Evolutionary conservation across 169 alveolate species (phyloP).

Genomic region (Amoebophrya sp.): DNA sequence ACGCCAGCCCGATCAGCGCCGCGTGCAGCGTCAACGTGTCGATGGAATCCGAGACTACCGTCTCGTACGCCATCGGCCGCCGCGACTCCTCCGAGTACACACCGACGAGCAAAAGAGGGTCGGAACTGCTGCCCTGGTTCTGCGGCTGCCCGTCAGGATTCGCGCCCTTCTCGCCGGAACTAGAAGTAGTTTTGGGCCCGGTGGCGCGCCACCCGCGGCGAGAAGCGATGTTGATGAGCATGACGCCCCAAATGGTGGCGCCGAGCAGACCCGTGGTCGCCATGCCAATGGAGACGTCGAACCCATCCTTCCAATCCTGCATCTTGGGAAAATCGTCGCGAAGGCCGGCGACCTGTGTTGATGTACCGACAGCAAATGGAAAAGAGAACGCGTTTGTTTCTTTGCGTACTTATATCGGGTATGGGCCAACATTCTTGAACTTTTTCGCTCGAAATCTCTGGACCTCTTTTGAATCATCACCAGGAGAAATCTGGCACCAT

Average conservation of each 20-base stretch:
- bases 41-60: background rate
- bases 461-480: too few species aligned
- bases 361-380: too few species aligned
- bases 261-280: background rate
- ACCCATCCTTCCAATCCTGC: background rate
- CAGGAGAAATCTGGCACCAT: too few species aligned
- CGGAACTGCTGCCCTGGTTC: too few species aligned
- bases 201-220: background rate
- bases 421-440: too few species aligned
- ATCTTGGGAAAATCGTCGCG: background rate
- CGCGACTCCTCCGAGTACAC: background rate
- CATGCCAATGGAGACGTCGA: background rate
- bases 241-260: background rate
- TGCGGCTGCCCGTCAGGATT: too few species aligned
- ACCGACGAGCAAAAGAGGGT: background rate
- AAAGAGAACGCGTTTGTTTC: too few species aligned
- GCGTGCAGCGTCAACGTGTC: background rate
- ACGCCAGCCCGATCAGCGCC: background rate
- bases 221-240: background rate
- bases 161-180: too few species aligned
- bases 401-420: too few species aligned
- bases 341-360: background rate
- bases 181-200: too few species aligned
- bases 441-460: too few species aligned
- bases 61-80: background rate